These are phyloP conservation scores for Daphne laureola DNA, from an alignment of 441 rosid genomes.

Conservation along the genomic window DNA sequence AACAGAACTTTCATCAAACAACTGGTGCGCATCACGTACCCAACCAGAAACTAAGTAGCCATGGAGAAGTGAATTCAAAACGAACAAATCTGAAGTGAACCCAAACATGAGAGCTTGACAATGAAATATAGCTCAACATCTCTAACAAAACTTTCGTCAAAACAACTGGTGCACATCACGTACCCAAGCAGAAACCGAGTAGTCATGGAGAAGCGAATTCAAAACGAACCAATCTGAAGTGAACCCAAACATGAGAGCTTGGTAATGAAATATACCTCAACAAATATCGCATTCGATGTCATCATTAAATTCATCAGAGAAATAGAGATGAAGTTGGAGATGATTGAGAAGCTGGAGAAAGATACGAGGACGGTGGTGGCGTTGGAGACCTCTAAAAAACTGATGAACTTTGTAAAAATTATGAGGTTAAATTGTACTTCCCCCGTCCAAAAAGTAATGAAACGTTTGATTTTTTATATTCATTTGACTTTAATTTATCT, in stretches of 20 bases:
- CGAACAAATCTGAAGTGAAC: slow-evolving; percentile 37
- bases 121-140: slow-evolving; percentile 63
- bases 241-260: slow-evolving; percentile 37
- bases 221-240: slow-evolving; percentile 35
- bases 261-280: slow-evolving; percentile 55
- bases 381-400: too few relatives aligned
- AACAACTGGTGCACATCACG: slow-evolving; percentile 27
- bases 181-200: slow-evolving; percentile 15
- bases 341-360: too few relatives aligned
- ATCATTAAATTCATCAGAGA: too few relatives aligned
- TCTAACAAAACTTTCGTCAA: slow-evolving; percentile 38
- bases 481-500: too few relatives aligned
- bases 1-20: slow-evolving; percentile 43
- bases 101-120: slow-evolving; percentile 40
- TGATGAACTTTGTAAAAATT: too few relatives aligned
- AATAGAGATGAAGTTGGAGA: too few relatives aligned
- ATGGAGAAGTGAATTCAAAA: slow-evolving; percentile 38
- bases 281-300: too few relatives aligned
- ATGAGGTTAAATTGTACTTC: too few relatives aligned
- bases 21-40: slow-evolving; percentile 20
- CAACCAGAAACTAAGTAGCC: slow-evolving; percentile 19
- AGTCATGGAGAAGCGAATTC: slow-evolving; percentile 39
- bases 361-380: too few relatives aligned
- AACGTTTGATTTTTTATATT: too few relatives aligned
- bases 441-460: too few relatives aligned